phyloP scores from a whole-genome alignment of 2,329 filamentous ascomycete species.

The Tolypocladium pustulatum region DNA sequence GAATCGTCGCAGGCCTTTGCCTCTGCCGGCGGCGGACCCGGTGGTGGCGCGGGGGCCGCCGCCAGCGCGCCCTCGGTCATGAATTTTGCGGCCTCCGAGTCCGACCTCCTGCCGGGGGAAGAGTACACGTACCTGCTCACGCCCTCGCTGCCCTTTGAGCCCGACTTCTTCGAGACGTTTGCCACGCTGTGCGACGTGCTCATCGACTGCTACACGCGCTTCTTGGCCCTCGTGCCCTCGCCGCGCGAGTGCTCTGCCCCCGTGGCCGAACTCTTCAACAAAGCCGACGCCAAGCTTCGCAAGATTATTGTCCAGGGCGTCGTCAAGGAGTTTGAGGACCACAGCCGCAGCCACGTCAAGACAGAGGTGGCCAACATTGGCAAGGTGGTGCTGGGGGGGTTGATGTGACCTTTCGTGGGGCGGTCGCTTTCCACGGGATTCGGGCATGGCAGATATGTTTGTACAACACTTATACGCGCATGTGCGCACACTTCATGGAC shows the following conservation, averaged over 20 bases:
- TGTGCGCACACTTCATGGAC: background rate
- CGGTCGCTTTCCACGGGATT: background rate
- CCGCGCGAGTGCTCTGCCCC: conserved; percentile 60
- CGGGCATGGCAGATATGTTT: background rate
- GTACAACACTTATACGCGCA: background rate
- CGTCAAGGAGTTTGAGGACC: conserved; percentile 88
- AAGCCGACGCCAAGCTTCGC: conserved; percentile 74
- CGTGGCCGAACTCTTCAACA: conserved; percentile 78
- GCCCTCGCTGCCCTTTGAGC: conserved; percentile 88
- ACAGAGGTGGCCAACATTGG: conserved; percentile 76
- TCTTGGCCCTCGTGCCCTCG: conserved; percentile 65
- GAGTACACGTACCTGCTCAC: conserved; percentile 84
- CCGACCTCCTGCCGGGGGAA: conserved; percentile 66
- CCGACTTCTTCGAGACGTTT: conserved; percentile 95
- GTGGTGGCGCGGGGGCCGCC: conserved; percentile 11
- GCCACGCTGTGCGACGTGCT: conserved; percentile 90
- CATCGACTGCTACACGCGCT: conserved; percentile 79
- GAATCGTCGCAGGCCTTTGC: conserved; percentile 18
- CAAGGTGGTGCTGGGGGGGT: conserved; percentile 77
- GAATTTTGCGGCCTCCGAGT: conserved; percentile 47
- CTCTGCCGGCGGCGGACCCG: conserved; percentile 5
- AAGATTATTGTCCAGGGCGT: conserved; percentile 84
- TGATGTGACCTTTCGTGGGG: conserved; percentile 47
- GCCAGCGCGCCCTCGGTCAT: conserved; percentile 32
- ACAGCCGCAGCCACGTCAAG: conserved; percentile 64